Evolutionary conservation across 805 yeast species (phyloP).

Genomic region (Lipomyces mesembrius): DNA sequence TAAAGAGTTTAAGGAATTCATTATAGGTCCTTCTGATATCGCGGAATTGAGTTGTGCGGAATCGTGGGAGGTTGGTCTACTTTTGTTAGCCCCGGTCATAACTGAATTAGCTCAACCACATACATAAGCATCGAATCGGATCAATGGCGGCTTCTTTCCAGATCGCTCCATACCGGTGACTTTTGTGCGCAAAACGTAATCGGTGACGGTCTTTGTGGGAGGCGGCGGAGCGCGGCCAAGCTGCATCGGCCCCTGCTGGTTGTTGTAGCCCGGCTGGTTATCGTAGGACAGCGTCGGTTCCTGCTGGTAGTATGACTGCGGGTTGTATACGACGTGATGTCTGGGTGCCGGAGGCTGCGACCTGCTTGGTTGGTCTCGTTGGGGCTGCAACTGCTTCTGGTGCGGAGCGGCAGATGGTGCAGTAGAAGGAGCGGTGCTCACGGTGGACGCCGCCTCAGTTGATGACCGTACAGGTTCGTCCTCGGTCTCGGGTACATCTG

Average conservation of each 20-base stretch:
- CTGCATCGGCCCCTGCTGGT: conserved; percentile 13
- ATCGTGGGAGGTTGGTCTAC: conserved; percentile 70
- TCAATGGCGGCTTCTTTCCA: conserved; percentile 76
- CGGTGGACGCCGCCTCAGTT: neutral
- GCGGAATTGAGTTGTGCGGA: conserved; percentile 68
- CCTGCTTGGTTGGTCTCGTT: neutral
- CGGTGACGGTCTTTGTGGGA: conserved; percentile 34
- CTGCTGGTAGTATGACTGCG: conserved; percentile 23
- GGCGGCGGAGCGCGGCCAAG: conserved; percentile 22
- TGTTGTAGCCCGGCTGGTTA: conserved; percentile 20
- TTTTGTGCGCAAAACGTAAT: conserved; percentile 49
- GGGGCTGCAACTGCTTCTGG: neutral
- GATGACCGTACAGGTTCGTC: conserved; percentile 2
- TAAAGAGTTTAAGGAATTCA: conserved; percentile 77
- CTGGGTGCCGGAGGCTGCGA: neutral
- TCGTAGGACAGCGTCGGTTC: conserved; percentile 15
- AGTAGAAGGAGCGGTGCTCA: neutral
- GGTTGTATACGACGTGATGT: neutral
- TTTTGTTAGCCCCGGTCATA: conserved; percentile 1
- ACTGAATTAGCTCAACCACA: conserved; percentile 19
- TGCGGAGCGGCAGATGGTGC: neutral
- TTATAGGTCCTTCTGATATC: conserved; percentile 79
- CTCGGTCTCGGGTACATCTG: conserved; percentile 12
- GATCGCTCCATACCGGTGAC: conserved; percentile 74
- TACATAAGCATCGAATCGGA: conserved; percentile 66